Conservation (phyloP, 2,329 filamentous ascomycete genomes). For the Ophiostoma piceae region DNA sequence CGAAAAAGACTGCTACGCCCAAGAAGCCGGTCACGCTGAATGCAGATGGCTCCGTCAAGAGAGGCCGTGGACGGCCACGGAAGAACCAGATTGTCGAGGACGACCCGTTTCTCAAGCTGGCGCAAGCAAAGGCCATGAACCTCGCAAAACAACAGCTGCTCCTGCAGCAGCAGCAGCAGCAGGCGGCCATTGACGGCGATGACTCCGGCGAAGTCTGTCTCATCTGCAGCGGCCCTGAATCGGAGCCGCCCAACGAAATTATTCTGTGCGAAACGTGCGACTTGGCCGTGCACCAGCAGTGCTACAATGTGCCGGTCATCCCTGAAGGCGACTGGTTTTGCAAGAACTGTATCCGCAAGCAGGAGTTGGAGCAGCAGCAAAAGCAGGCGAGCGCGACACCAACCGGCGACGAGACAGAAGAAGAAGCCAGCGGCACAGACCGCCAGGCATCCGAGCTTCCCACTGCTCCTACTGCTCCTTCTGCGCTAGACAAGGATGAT, state of each 20-base stretch:
- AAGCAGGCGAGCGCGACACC: background rate
- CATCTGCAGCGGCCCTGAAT: constrained; percentile 54
- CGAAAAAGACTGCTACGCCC: background rate
- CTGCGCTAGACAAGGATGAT: background rate
- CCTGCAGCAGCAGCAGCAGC: background rate
- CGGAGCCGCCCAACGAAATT: constrained; percentile 55
- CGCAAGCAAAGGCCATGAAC: background rate
- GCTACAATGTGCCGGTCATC: constrained; percentile 52
- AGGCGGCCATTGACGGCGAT: constrained; percentile 28
- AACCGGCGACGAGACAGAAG: background rate
- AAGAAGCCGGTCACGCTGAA: background rate
- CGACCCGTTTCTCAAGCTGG: background rate
- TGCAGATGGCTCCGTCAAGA: background rate
- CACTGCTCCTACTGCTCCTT: background rate
- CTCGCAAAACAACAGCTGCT: background rate
- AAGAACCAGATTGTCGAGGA: constrained; percentile 4
- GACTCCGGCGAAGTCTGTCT: constrained; percentile 50
- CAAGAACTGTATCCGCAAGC: constrained; percentile 45
- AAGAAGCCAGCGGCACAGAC: background rate
- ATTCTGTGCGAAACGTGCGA: constrained; percentile 61
- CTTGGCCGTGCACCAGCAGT: constrained; percentile 57
- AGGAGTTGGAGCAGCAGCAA: background rate
- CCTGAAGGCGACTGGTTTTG: constrained; percentile 62
- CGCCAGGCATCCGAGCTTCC: background rate
- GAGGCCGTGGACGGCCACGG: constrained; percentile 11